phyloP scores from a whole-genome alignment of 441 rosid genomes.

The Brassica hybrid region DNA sequence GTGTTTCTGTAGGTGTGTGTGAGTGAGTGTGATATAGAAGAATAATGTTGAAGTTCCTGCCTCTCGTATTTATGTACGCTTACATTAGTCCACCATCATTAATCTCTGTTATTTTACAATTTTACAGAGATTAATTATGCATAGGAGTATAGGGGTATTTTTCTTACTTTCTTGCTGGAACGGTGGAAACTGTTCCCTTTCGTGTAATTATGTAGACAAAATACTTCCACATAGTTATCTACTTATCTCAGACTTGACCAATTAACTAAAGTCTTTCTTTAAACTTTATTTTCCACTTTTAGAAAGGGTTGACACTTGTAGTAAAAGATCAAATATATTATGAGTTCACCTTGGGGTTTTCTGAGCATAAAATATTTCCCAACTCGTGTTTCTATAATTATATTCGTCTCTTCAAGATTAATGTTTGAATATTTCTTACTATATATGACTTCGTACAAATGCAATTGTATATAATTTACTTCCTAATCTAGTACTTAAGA shows the following conservation, averaged over 20 bases:
- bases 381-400: background rate
- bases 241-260: background rate
- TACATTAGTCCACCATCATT: slow-evolving; percentile 13
- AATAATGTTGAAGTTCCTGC: slow-evolving; percentile 30
- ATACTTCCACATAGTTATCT: slow-evolving; percentile 13
- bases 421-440: background rate
- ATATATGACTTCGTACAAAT: background rate
- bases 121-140: too few species aligned
- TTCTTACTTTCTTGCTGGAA: background rate
- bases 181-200: background rate
- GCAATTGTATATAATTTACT: background rate
- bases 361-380: slow-evolving; percentile 29
- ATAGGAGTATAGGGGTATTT: too few species aligned
- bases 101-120: slow-evolving; percentile 18
- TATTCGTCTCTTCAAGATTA: background rate
- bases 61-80: slow-evolving; percentile 34
- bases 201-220: background rate
- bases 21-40: slow-evolving; percentile 24
- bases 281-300: slow-evolving; percentile 29
- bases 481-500: background rate
- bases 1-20: background rate
- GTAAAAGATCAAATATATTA: slow-evolving; percentile 31
- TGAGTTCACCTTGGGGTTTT: slow-evolving; percentile 16
- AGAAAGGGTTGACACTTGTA: slow-evolving; percentile 13
- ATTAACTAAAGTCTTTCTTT: slow-evolving; percentile 14